These are phyloP conservation scores for Daedaleopsis nitida DNA, from an alignment of 768 basidiomycete species.

Conservation along the genomic window DNA sequence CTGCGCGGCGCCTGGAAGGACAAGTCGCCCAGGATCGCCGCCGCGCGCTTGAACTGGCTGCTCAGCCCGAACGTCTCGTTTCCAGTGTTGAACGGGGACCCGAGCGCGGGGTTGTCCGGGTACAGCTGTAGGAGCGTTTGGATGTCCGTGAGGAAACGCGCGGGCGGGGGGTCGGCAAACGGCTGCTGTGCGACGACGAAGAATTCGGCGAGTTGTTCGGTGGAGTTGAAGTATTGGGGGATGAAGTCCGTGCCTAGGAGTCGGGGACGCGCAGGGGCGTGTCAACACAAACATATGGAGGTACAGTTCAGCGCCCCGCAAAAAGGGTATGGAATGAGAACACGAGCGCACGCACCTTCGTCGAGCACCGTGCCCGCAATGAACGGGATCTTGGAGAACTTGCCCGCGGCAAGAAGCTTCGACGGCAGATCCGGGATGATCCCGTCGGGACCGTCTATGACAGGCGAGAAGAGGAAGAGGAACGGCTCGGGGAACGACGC, in stretches of 20 bases:
- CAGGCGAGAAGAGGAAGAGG: conserved; percentile 31
- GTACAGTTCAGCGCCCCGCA: background rate
- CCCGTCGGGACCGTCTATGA: conserved; percentile 44
- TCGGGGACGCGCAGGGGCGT: background rate
- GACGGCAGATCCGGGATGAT: conserved; percentile 44
- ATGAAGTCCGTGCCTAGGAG: conserved; percentile 41
- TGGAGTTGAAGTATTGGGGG: conserved; percentile 21
- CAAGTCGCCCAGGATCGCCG: conserved; percentile 44
- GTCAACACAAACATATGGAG: background rate
- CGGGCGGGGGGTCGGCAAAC: conserved; percentile 1
- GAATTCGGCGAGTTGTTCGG: conserved; percentile 2
- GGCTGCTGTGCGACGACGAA: background rate
- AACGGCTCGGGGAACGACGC: conserved; percentile 28
- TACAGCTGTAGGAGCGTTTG: conserved; percentile 40
- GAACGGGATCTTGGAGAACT: conserved; percentile 44
- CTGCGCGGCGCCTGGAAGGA: conserved; percentile 42
- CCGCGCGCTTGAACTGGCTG: conserved; percentile 39
- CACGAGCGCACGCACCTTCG: conserved; percentile 38
- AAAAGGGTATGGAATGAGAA: too few relatives aligned
- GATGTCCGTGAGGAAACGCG: background rate
- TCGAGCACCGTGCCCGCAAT: conserved; percentile 48
- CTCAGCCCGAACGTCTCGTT: conserved; percentile 45
- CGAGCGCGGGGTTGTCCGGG: conserved; percentile 43
- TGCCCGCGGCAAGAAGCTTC: conserved; percentile 30
- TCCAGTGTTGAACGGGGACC: conserved; percentile 50